Evolutionary conservation across 495 filamentous ascomycete species (phyloP).

Genomic region (Podospora conica): DNA sequence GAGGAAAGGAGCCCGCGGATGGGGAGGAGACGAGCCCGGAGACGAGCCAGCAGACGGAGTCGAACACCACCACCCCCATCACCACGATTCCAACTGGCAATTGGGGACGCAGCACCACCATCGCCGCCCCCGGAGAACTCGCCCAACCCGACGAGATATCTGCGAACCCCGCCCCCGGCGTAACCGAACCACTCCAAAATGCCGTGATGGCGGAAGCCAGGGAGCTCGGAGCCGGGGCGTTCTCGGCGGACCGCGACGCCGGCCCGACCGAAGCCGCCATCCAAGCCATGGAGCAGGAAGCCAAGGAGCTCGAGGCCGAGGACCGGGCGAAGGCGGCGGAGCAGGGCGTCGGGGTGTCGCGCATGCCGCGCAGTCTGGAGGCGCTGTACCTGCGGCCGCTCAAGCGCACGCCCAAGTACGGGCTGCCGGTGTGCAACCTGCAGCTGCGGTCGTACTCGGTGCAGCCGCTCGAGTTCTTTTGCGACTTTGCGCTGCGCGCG

Average conservation of each 20-base stretch:
- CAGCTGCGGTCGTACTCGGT: conserved; percentile 89
- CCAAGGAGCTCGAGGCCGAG: neutral
- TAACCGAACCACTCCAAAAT: neutral
- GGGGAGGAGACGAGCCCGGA: neutral
- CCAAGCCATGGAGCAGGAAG: neutral
- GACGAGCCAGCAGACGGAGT: neutral
- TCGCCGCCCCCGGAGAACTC: neutral
- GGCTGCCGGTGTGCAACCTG: conserved; percentile 79
- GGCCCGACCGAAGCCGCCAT: neutral
- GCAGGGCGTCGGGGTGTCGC: neutral
- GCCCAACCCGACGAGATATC: neutral
- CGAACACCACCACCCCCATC: neutral
- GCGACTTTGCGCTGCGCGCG: conserved; percentile 89
- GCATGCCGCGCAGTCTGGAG: conserved; percentile 45
- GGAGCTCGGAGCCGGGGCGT: neutral
- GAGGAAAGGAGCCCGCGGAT: neutral
- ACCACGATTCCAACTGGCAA: neutral
- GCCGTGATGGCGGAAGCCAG: neutral
- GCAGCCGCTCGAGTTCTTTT: conserved; percentile 88
- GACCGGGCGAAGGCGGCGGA: neutral
- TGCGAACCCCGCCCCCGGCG: neutral
- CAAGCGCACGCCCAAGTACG: conserved; percentile 63
- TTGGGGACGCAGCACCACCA: neutral
- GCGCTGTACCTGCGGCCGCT: conserved; percentile 81
- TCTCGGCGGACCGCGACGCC: neutral